Conservation (phyloP, 2,329 filamentous ascomycete species). For the Neonectria faginata region DNA sequence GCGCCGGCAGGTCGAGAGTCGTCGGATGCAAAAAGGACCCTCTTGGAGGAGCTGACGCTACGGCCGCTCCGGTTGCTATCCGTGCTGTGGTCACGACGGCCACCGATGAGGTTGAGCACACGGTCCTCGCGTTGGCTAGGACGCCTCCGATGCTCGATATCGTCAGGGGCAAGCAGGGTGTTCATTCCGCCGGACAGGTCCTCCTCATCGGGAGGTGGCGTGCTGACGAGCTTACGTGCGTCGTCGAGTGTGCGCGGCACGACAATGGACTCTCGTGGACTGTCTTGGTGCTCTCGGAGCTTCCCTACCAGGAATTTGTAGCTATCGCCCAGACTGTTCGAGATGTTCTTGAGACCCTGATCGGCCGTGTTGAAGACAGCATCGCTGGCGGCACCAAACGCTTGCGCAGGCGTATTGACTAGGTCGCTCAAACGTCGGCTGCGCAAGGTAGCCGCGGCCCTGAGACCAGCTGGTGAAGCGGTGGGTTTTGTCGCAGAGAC, state of each 20-base stretch:
- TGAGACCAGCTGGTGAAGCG: conserved; percentile 57
- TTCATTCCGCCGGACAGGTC: conserved; percentile 70
- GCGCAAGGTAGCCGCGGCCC: conserved; percentile 64
- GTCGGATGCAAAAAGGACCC: conserved; percentile 62
- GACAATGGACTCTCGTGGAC: conserved; percentile 60
- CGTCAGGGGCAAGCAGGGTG: conserved; percentile 60
- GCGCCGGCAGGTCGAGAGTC: conserved; percentile 46
- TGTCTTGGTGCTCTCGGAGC: conserved; percentile 76
- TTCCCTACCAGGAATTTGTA: conserved; percentile 94
- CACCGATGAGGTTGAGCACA: conserved; percentile 77
- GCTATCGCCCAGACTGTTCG: conserved; percentile 88
- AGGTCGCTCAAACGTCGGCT: conserved; percentile 86
- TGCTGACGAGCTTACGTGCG: conserved; percentile 87
- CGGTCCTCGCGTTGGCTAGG: conserved; percentile 66
- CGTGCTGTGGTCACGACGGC: conserved; percentile 79
- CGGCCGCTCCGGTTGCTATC: conserved; percentile 77
- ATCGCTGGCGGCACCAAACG: conserved; percentile 85
- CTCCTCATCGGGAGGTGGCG: conserved; percentile 73
- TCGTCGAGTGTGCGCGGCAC: conserved; percentile 94
- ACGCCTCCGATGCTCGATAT: conserved; percentile 48
- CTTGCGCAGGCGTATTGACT: conserved; percentile 84
- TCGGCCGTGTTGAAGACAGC: conserved; percentile 90
- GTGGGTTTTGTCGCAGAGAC: conserved; percentile 52
- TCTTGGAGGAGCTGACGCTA: conserved; percentile 72
- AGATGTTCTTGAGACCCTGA: conserved; percentile 91